Base-by-base conservation (phyloP, 257 asterid genomes). In the Pogostemon cablin region DNA sequence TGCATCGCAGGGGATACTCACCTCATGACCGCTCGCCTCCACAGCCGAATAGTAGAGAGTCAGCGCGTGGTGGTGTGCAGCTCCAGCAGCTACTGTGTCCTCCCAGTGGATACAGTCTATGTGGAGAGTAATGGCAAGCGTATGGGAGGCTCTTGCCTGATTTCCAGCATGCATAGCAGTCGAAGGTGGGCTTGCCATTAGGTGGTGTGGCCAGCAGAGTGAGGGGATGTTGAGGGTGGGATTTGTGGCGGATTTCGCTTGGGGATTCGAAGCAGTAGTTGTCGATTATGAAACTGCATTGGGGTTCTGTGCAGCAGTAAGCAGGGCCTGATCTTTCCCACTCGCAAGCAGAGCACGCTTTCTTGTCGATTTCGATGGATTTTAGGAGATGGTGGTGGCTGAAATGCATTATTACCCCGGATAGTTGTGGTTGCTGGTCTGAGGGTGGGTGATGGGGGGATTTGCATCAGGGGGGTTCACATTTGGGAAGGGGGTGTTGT, bases 261-360 rank as follows among this genome's bases (percentile, higher is more conserved):
- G 91, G 91, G 9, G 84, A 65, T 53, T 86, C 86, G 68, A 86
- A 86, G 71, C 91, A 86, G 15, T 81, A 4, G 48, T 84, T 78
- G 78, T 86, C 86, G 78, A 86, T 81, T 76, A 78, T 75, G 87
- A 83, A 86, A 12, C 61, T 74, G 81, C 91, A 86, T 32, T 78
- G 53, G 34, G 84, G 53, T 3, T 86, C 86, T 2, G 66, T 75
- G 76, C 91, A 86, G 38, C 73, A 66, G 72, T 79, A 81, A 32
- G 79, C 81, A 0, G 77, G 20, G 25, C 83, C 84, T 6, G 81
- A 67, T 0, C 84, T 57, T 9, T 60, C 75, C 66, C 75, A 76
- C 63, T 80, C 87, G 42, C 89, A 86, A 37, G 84, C 89, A 8
- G 84, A 80, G 66, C 91, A 86, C 3, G 61, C 42, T 52, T 78